Percentiles rank a stretch among this genome's conserved stretches.
These are phyloP conservation scores for Metschnikowia cerradonensis DNA, from an alignment of 805 yeast genomes.

Conservation along the genomic window DNA sequence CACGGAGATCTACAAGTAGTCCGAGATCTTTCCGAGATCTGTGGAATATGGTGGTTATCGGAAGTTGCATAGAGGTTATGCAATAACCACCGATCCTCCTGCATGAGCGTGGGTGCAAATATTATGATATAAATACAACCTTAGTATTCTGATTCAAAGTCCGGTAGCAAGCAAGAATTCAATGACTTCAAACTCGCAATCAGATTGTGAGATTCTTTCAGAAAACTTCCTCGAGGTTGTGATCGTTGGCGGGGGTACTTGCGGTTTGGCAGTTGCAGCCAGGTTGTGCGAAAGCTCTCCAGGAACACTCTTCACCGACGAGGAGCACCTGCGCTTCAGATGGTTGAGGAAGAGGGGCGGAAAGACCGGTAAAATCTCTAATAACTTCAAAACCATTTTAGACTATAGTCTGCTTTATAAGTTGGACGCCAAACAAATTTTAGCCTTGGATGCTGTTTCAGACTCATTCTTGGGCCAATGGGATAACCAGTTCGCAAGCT, in stretches of 20 bases:
- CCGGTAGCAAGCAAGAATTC: not conserved
- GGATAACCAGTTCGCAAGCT: slow-evolving; percentile 40
- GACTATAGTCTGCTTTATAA: slow-evolving; percentile 12
- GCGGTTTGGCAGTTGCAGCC: slow-evolving; percentile 40
- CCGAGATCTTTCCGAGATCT: not conserved
- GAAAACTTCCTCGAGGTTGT: slow-evolving; percentile 32
- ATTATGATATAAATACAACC: not conserved
- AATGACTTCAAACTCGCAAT: not conserved
- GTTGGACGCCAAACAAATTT: slow-evolving; percentile 24
- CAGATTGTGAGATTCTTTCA: not conserved
- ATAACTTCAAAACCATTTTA: slow-evolving; percentile 13
- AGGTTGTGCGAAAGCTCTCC: slow-evolving; percentile 42
- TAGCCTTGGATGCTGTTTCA: slow-evolving; percentile 34
- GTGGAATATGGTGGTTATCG: not conserved
- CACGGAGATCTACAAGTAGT: slow-evolving; percentile 8
- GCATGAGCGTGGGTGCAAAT: slow-evolving; percentile 12
- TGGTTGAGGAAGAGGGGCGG: slow-evolving; percentile 37
- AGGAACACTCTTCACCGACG: slow-evolving; percentile 42
- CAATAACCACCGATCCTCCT: not conserved
- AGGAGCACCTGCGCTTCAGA: slow-evolving; percentile 44
- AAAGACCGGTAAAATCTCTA: slow-evolving; percentile 19
- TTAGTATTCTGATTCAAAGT: not conserved
- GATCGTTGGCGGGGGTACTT: slow-evolving; percentile 46
- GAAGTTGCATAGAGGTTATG: not conserved
- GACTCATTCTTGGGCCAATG: slow-evolving; percentile 39